These are phyloP conservation scores for Populus nigra DNA, from an alignment of 345 rosid species.

Conservation along the genomic window DNA sequence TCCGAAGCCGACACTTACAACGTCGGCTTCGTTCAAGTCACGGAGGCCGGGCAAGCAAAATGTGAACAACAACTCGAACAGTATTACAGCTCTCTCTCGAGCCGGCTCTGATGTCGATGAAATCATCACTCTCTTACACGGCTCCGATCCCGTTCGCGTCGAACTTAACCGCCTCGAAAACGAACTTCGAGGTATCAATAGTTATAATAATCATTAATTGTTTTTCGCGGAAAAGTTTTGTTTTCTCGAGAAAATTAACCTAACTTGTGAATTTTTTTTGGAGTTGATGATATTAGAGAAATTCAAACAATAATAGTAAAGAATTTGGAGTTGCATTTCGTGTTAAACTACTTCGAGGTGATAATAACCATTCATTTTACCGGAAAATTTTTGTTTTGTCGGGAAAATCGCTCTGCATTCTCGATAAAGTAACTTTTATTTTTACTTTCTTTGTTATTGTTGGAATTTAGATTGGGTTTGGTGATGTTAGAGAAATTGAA, in stretches of 20 bases:
- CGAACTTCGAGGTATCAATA: constrained; percentile 42
- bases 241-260: background rate
- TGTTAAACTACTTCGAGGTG: background rate
- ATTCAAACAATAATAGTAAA: background rate
- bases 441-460: background rate
- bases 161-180: constrained; percentile 53
- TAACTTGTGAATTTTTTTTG: background rate
- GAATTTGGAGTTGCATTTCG: background rate
- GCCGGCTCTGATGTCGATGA: constrained; percentile 41
- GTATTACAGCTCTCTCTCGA: constrained; percentile 22
- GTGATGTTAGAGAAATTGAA: background rate
- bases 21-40: constrained; percentile 44
- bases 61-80: background rate
- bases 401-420: background rate
- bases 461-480: background rate
- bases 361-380: background rate
- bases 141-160: constrained; percentile 53
- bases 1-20: constrained; percentile 15
- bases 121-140: constrained; percentile 40
- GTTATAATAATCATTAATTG: background rate
- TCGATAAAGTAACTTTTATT: background rate
- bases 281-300: background rate
- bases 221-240: background rate
- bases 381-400: background rate
- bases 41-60: constrained; percentile 33